Base-by-base conservation (phyloP, 75 land plant species). In the Pinus tabuliformis region DNA sequence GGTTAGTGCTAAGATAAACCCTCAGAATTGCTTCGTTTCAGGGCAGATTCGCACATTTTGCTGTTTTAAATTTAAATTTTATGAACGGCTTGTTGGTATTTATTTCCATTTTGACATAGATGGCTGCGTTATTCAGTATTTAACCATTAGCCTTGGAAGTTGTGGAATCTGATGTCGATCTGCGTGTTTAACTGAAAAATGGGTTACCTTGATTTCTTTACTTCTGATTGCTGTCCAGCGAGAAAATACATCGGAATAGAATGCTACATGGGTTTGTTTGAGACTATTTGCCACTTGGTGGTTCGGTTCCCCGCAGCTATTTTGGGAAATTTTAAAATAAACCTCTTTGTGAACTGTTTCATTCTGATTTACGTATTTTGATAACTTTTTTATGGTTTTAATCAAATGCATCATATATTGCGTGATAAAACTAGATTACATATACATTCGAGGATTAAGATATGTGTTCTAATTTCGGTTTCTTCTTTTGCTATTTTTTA, bases 1-100 rank as follows among this genome's bases (percentile, higher is more conserved):
- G 94, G 93, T 91, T 59, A 70, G 75, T 78, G 22, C 20, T 76
- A 17, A 6, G 6, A 18, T 16, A 18, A 72, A 30, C 78, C 57
- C 18, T 74, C 36, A 9, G 49, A 37, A 68, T 39, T 20, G 39
- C 22, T 20, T 42, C 11, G 22, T 21, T 13, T n/a, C 6, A 73
- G n/a, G 28, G 75, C 58, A 12, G 62, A 28, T 15, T 73, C 12
- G 54, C 54, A 49, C 54, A 9, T 49, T 49, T 11, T 49, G 54
- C 54, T 49, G 74, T 73, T 6, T 22, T 15, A 22, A 59, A 49
- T 57, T 58, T 62, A 26, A 73, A 49, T 45, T 15, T 14, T 30
- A n/a, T 1, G 7, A 16, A 73, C 6, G 1, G 54, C 16, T 62
- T 73, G 6, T 33, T 8, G 3, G 28, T 36, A 16, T 33, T 33